These are phyloP conservation scores for Entamoeba moshkovskii DNA, from an alignment of 208 protist genomes.

Conservation along the genomic window DNA sequence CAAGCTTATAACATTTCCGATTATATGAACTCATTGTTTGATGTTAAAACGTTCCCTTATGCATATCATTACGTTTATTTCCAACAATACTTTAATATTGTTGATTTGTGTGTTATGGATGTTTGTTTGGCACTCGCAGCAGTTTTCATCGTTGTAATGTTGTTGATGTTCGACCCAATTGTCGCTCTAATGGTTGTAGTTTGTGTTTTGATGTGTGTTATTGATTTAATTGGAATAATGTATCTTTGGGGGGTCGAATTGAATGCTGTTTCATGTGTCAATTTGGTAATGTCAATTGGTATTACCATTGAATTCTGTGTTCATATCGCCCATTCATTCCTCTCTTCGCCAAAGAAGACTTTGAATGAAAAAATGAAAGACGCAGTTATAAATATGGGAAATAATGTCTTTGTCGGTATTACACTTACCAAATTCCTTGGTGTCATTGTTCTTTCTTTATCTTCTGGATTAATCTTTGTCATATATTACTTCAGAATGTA, in stretches of 20 bases:
- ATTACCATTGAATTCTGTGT: constrained; percentile 54
- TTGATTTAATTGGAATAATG: constrained; percentile 46
- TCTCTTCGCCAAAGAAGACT: constrained; percentile 11
- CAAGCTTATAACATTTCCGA: constrained; percentile 21
- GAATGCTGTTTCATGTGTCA: constrained; percentile 51
- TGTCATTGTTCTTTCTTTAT: constrained; percentile 43
- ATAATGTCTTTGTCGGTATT: constrained; percentile 39
- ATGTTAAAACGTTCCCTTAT: constrained; percentile 37
- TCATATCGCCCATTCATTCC: constrained; percentile 36
- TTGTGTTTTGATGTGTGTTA: constrained; percentile 32
- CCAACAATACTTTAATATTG: constrained; percentile 47
- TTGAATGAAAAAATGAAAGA: constrained; percentile 9
- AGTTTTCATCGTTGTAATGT: constrained; percentile 37
- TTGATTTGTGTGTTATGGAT: constrained; percentile 21
- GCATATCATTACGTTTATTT: constrained; percentile 50
- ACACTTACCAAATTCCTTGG: constrained; percentile 48
- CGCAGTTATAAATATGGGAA: constrained; percentile 36
- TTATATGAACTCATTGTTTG: background rate
- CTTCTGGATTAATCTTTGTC: constrained; percentile 33
- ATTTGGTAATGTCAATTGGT: constrained; percentile 49
- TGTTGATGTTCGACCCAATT: constrained; percentile 26
- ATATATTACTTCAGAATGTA: constrained; percentile 52
- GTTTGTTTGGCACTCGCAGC: constrained; percentile 27
- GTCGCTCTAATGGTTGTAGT: constrained; percentile 38
- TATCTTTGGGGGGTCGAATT: constrained; percentile 41